Percentiles rank a stretch among this genome's conserved stretches.
Conservation (phyloP, 2,329 filamentous ascomycete species). For the Furcasterigmium furcatum region DNA sequence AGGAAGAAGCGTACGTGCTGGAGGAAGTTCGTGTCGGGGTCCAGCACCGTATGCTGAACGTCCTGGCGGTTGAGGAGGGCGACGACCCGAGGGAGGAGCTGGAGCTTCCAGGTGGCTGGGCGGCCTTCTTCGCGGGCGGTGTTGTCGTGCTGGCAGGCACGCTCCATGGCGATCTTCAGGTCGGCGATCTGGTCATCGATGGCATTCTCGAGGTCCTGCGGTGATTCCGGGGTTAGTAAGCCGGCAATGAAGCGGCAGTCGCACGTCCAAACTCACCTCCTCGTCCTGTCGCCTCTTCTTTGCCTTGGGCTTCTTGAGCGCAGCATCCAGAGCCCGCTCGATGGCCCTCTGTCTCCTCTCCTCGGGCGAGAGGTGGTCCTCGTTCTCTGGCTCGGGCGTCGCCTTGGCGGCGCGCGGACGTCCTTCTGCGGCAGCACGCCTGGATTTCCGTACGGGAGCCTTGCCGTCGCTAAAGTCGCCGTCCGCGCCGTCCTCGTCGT, state of each 20-base stretch:
- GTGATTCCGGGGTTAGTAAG: background rate
- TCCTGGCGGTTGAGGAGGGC: constrained; percentile 86
- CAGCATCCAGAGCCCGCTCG: constrained; percentile 83
- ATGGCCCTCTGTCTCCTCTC: constrained; percentile 81
- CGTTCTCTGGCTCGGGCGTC: constrained; percentile 62
- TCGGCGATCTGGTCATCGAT: constrained; percentile 87
- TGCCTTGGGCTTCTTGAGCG: constrained; percentile 76
- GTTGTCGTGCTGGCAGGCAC: constrained; percentile 84
- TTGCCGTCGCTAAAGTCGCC: constrained; percentile 22
- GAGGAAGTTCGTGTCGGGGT: constrained; percentile 92
- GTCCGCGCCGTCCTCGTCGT: constrained; percentile 44
- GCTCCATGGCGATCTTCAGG: constrained; percentile 86
- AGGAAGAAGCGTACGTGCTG: constrained; percentile 97
- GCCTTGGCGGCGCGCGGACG: constrained; percentile 40
- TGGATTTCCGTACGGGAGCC: constrained; percentile 40
- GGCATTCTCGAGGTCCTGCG: constrained; percentile 81
- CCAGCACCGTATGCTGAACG: constrained; percentile 78
- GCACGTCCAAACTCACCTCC: constrained; percentile 62
- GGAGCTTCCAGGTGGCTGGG: constrained; percentile 88
- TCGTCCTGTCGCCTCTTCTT: constrained; percentile 80
- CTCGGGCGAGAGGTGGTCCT: constrained; percentile 78
- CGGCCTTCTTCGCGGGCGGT: constrained; percentile 73
- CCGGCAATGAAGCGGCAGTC: no score
- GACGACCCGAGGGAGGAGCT: constrained; percentile 87
- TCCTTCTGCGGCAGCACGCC: constrained; percentile 42